Percentiles rank a stretch among this genome's conserved stretches.
Evolutionary conservation across 2,329 filamentous ascomycete genomes (phyloP).

Genomic region (Pseudogymnoascus sp.): DNA sequence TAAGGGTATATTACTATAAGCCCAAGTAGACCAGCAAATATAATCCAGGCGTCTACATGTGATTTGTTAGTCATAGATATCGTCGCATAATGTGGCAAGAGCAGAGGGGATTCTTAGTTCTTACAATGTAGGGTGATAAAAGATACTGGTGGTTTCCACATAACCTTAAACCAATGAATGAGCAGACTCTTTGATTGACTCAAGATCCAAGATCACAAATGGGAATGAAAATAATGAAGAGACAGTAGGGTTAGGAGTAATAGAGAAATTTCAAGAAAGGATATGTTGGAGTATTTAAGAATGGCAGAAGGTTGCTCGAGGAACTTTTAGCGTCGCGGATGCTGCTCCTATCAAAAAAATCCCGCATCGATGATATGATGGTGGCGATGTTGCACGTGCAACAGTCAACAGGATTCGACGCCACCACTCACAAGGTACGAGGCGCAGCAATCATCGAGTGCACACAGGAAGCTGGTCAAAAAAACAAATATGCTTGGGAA

Average conservation of each 20-base stretch:
- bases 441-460: neutral
- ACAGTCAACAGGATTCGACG: neutral
- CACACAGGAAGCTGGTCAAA: neutral
- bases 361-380: neutral
- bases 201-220: neutral
- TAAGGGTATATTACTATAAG: constrained; percentile 32
- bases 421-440: neutral
- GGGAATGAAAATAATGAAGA: neutral
- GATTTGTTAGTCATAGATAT: neutral
- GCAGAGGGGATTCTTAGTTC: neutral
- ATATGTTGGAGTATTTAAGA: neutral
- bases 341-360: neutral
- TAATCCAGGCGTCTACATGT: constrained; percentile 33
- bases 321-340: neutral
- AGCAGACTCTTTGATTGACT: neutral
- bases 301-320: neutral
- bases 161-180: neutral
- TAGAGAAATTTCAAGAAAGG: too few species aligned
- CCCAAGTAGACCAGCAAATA: constrained; percentile 30
- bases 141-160: neutral
- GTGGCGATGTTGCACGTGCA: neutral
- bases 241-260: neutral
- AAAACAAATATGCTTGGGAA: neutral
- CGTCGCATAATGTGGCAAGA: neutral
- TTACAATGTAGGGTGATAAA: neutral